phyloP scores from a whole-genome alignment of 163 green algal genomes.

The Volvox carteri region DNA sequence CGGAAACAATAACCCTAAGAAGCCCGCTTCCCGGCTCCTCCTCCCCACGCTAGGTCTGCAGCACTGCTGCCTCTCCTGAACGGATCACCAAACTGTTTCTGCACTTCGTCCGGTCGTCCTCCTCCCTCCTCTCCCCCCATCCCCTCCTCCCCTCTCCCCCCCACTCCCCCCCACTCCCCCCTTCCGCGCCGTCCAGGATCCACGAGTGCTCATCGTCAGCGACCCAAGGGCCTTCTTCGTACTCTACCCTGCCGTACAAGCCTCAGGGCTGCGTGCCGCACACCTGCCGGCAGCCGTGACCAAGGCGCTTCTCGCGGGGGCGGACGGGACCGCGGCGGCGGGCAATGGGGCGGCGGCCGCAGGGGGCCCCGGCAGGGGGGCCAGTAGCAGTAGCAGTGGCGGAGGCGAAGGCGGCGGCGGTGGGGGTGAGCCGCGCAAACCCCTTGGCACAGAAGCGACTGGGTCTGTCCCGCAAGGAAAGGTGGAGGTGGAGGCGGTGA shows the following conservation, averaged over 20 bases:
- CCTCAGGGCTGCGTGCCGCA: neutral
- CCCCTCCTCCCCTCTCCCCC: no score
- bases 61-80: no score
- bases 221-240: slow-evolving; percentile 46
- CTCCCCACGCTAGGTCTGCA: no score
- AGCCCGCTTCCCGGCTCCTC: no score
- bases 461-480: no score
- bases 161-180: neutral
- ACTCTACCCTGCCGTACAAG: slow-evolving; percentile 38
- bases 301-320: neutral
- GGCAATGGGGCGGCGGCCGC: neutral
- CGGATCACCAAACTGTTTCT: no score
- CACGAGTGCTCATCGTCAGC: slow-evolving; percentile 17
- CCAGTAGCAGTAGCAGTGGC: neutral
- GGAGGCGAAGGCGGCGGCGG: neutral
- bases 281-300: slow-evolving; percentile 7
- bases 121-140: no score
- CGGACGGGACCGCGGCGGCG: neutral
- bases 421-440: neutral
- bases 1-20: no score
- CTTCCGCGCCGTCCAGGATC: neutral
- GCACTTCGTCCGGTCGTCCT: no score
- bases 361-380: neutral
- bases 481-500: no score
- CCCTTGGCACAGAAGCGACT: no score